Evolutionary conservation across 2,329 filamentous ascomycete species (phyloP), one percentile per base, ranked within the genome.

Genomic region (Aspergillus thermomutatus): DNA sequence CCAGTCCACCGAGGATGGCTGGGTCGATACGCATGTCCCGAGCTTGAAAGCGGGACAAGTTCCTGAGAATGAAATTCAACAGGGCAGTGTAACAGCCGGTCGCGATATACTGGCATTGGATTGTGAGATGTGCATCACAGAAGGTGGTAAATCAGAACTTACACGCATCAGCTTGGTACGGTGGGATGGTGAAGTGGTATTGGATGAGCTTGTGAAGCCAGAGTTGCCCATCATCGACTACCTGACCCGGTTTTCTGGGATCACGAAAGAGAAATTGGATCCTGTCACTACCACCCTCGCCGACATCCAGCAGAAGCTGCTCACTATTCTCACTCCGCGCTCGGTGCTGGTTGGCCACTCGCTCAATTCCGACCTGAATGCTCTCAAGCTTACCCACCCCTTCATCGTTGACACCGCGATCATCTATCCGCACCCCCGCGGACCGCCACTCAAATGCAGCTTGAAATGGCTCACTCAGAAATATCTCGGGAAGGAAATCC

Each of bases 81-180:
- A 87, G 64, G 93, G 92, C 54, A 93, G 91, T 72, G 78, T 96
- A 56, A 95, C 91, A 0, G 90, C 86, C 28, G 94, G 92, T 37
- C 85, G 91, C 60, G 83, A 88, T 40, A 79, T 97, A 10, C 79
- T 95, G 50, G 88, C 91, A 1, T 80, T 99, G 54, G 94, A 99
- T 72, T 99, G 94, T 75, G 94, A 99, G 75, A 99, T 99, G 94
- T 96, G 92, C 72, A 87, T 91, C 76, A 95, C 92, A 2, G 89
- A 87, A 58, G 86, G 88, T 59, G 86, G 86, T 49, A 84, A 90
- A 62, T 91, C 89, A 61, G 91, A 92, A 37, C 85, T 99, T 46
- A 95, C 94, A 1, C 87, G 94, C 55, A 88, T 97, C 70, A 97
- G 92, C 70, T 74, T 97, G 41, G 79, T 99, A 7, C 80, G 86